Percentiles rank a stretch among this genome's conserved stretches.
Conservation (phyloP, 1,139 yeast genomes). For the Hyphopichia wangnamkhiaoensis region DNA sequence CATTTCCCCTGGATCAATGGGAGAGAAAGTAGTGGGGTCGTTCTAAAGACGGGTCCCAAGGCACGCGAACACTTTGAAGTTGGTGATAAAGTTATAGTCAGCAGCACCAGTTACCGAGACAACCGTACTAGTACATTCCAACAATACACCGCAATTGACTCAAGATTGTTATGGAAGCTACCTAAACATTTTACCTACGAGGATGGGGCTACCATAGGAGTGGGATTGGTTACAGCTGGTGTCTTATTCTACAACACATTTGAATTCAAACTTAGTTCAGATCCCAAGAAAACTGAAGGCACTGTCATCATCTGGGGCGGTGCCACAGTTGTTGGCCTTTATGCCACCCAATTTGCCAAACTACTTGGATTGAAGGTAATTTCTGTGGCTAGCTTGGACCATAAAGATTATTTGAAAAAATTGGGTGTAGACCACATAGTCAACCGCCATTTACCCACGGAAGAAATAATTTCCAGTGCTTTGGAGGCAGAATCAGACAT, state of each 20-base stretch:
- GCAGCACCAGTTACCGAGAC: slow-evolving; percentile 49
- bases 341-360: slow-evolving; percentile 43
- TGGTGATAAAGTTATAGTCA: slow-evolving; percentile 40
- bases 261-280: slow-evolving; percentile 13
- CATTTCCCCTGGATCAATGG: slow-evolving; percentile 54
- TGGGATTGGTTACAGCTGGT: slow-evolving; percentile 49
- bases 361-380: slow-evolving; percentile 40
- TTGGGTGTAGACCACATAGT: slow-evolving; percentile 43
- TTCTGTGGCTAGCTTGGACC: slow-evolving; percentile 36
- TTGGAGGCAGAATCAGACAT: slow-evolving; percentile 19
- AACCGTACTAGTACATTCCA: slow-evolving; percentile 50
- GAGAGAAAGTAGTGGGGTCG: slow-evolving; percentile 44
- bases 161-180: slow-evolving; percentile 44
- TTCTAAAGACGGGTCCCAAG: slow-evolving; percentile 29
- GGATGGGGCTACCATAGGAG: slow-evolving; percentile 49
- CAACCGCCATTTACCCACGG: slow-evolving; percentile 30
- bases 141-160: slow-evolving; percentile 43
- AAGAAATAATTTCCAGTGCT: slow-evolving; percentile 19
- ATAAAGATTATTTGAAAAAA: slow-evolving; percentile 28
- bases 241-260: slow-evolving; percentile 35
- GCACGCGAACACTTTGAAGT: slow-evolving; percentile 25
- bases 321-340: slow-evolving; percentile 47
- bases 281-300: slow-evolving; percentile 9
- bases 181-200: slow-evolving; percentile 31
- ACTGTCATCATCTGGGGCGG: slow-evolving; percentile 50